A percentile compares a stretch with the other conserved stretches of the same genome.
phyloP scores from a whole-genome alignment of 345 rosid genomes.

The Carallia brachiata region DNA sequence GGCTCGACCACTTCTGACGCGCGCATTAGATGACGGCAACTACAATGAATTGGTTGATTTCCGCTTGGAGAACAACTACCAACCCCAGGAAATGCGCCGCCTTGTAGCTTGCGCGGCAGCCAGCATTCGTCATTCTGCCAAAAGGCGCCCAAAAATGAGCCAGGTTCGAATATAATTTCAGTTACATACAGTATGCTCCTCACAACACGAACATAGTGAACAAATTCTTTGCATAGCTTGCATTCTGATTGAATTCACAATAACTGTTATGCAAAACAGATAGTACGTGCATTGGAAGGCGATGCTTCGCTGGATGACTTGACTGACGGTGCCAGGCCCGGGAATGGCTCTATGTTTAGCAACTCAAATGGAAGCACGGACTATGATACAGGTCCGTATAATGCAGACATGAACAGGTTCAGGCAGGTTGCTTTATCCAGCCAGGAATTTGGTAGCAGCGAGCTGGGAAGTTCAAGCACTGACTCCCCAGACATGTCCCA shows the following conservation, averaged over 20 bases:
- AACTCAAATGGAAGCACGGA: conserved; percentile 38
- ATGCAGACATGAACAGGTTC: conserved; percentile 81
- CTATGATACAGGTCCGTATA: conserved; percentile 49
- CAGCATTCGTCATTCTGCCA: conserved; percentile 80
- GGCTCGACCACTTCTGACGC: conserved; percentile 70
- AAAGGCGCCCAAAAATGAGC: conserved; percentile 94
- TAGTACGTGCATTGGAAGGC: conserved; percentile 86
- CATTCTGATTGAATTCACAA: too few species aligned
- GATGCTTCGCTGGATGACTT: conserved; percentile 76
- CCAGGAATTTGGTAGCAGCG: conserved; percentile 58
- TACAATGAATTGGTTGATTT: conserved; percentile 51
- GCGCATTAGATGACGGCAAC: conserved; percentile 52
- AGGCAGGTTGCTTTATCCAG: conserved; percentile 66
- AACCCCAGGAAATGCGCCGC: conserved; percentile 59
- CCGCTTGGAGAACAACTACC: conserved; percentile 58
- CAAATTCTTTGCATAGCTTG: too few species aligned
- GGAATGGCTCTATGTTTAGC: conserved; percentile 47
- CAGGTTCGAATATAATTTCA: conserved; percentile 40
- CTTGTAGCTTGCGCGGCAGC: conserved; percentile 81
- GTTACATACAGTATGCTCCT: neutral
- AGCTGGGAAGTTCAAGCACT: conserved; percentile 42
- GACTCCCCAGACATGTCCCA: conserved; percentile 46
- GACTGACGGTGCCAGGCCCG: conserved; percentile 66
- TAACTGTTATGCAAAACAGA: conserved; percentile 35
- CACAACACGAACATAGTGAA: too few species aligned